phyloP scores from a whole-genome alignment of 2,329 filamentous ascomycete genomes.

The Trichophyton rubrum region DNA sequence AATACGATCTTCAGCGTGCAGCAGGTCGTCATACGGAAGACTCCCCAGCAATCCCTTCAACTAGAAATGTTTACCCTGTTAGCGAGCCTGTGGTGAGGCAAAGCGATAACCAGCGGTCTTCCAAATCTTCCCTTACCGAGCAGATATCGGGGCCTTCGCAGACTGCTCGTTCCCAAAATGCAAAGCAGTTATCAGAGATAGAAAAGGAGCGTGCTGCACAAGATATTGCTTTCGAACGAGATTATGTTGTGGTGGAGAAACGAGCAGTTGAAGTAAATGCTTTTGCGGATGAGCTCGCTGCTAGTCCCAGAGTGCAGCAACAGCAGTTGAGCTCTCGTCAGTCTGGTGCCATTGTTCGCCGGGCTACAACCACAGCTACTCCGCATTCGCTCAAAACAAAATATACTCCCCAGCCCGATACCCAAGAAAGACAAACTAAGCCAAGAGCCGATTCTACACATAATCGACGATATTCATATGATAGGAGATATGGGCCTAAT shows the following conservation, averaged over 20 bases:
- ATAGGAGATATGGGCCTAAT: slow-evolving; percentile 60
- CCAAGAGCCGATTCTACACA: slow-evolving; percentile 48
- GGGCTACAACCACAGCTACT: slow-evolving; percentile 60
- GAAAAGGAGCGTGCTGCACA: slow-evolving; percentile 52
- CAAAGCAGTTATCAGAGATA: neutral
- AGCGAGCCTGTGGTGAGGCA: neutral
- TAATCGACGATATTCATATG: slow-evolving; percentile 67
- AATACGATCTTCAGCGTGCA: neutral
- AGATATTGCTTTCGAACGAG: slow-evolving; percentile 79
- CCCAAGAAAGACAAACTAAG: slow-evolving; percentile 60
- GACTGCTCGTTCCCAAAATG: neutral
- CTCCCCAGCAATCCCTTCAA: neutral
- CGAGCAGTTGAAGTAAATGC: slow-evolving; percentile 92
- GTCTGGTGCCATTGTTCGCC: slow-evolving; percentile 54
- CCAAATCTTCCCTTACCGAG: neutral
- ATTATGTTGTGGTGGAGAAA: slow-evolving; percentile 94
- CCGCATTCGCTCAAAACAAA: slow-evolving; percentile 53
- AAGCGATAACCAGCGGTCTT: neutral
- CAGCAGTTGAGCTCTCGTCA: slow-evolving; percentile 40
- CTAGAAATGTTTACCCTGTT: neutral
- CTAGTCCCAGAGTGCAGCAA: slow-evolving; percentile 55
- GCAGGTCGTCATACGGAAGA: neutral
- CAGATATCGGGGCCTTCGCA: neutral
- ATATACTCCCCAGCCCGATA: slow-evolving; percentile 48
- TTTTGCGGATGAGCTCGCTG: slow-evolving; percentile 85